Percentiles rank a stretch among this genome's conserved stretches.
Evolutionary conservation across 208 protist species (phyloP).

Genomic region (Porcisia deanei): DNA sequence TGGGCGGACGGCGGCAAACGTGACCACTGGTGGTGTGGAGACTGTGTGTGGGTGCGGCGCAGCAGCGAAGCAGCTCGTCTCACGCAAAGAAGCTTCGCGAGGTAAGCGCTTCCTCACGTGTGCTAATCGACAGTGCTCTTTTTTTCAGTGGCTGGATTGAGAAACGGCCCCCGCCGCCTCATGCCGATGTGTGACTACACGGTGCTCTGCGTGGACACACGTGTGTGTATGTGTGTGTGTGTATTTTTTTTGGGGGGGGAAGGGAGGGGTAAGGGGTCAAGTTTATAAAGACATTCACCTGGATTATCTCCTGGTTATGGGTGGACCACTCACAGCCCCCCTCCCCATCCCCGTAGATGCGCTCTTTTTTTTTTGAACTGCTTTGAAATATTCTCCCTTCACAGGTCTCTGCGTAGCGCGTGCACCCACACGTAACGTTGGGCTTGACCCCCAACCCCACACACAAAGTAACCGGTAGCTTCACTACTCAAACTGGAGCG

Average conservation of each 20-base stretch:
- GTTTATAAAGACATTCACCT: neutral
- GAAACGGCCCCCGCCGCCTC: neutral
- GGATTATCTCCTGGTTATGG: neutral
- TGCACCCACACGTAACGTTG: neutral
- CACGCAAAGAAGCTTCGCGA: conserved; percentile 64
- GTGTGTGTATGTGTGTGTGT: neutral
- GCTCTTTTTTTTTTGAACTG: neutral
- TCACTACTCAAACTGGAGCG: neutral
- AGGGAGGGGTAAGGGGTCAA: neutral
- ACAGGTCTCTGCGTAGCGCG: neutral
- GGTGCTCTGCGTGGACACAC: neutral
- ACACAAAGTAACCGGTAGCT: neutral
- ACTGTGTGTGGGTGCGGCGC: conserved; percentile 64
- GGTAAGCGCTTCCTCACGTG: conserved; percentile 83
- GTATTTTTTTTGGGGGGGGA: too few species aligned
- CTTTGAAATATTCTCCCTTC: neutral
- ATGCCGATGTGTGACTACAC: neutral
- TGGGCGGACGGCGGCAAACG: conserved; percentile 2
- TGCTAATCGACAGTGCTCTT: conserved; percentile 57
- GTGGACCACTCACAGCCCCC: neutral
- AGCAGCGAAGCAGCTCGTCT: conserved; percentile 72
- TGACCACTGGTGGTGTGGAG: neutral
- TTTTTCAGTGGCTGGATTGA: conserved; percentile 85
- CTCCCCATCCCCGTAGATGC: neutral
- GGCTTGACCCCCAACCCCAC: neutral